Evolutionary conservation across 140 eudicot species (phyloP), one percentile per base, ranked within the genome.

Genomic region (Oenanthe javanica): DNA sequence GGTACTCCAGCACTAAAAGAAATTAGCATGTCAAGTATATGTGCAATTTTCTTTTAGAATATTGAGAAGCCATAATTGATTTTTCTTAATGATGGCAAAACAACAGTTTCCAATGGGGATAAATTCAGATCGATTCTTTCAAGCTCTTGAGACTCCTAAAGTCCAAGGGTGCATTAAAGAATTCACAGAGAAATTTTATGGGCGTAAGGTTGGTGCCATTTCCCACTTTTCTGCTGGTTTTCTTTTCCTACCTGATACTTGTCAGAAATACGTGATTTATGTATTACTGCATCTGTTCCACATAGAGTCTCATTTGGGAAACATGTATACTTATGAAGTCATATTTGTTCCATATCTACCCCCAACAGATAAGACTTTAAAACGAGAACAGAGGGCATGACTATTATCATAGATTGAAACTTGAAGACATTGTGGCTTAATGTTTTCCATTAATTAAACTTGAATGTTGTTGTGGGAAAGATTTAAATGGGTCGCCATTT

Each of bases 31-130:
- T 75, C 64, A 49, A 12, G 63, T n/a, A 45, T 49, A 8, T 46
- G 36, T 6, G 40, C 12, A 23, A 9, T 61, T 3, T 77, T 9
- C 42, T 16, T 14, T n/a, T 80, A 66, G 45, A 66, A 66, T 71
- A 78, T 83, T 42, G 9, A 46, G 31, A 25, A 49, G 19, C 70
- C 48, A 27, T 80, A 21, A 12, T 81, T 59, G 43, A 42, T 66
- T 38, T 16, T 66, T 71, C 54, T 75, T 45, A 75, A 45, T 80
- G 42, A 36, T 63, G 79, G 40, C 84, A 57, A 70, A 63, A 78
- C 14, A 36, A 15, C 87, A 94, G 98, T 92, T 94, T 87, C 97
- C 98, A 10, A 92, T 94, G 73, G 98, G 97, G 79, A 94, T 94
- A 79, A 93, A 94, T 89, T 89, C 98, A 69, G 97, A 92, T 15